These are phyloP conservation scores for Chrysanthemum lavandulifolium DNA, from an alignment of 129 eudicot species.

Conservation along the genomic window DNA sequence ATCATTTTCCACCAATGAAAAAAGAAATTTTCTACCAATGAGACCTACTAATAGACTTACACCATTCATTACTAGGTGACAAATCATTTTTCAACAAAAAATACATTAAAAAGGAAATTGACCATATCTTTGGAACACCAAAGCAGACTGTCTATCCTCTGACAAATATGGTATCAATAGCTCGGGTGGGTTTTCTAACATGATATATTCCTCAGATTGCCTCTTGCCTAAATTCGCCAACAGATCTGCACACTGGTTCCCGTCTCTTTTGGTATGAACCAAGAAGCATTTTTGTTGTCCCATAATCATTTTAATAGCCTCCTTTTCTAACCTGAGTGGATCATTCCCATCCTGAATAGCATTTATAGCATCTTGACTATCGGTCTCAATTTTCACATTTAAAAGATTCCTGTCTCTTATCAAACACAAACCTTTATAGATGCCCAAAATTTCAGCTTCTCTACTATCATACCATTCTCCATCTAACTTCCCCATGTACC, in stretches of 20 bases:
- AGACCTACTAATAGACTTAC: too few relatives aligned
- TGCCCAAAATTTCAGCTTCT: slow-evolving; percentile 5
- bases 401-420: neutral
- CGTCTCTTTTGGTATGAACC: slow-evolving; percentile 3
- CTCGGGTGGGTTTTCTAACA: neutral
- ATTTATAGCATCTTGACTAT: neutral
- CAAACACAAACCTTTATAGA: slow-evolving; percentile 11
- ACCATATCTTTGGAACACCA: too few relatives aligned
- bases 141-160: too few relatives aligned
- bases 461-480: neutral
- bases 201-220: neutral
- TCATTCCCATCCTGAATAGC: neutral
- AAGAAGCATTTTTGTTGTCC: neutral
- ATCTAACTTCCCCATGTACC: slow-evolving; percentile 24
- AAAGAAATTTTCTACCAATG: too few relatives aligned
- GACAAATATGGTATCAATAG: slow-evolving; percentile 9
- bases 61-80: too few relatives aligned
- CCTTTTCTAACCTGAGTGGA: neutral
- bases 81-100: too few relatives aligned
- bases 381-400: slow-evolving; percentile 10
- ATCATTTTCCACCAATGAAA: too few relatives aligned
- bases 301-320: neutral
- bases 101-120: too few relatives aligned
- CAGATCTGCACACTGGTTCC: slow-evolving; percentile 17
- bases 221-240: slow-evolving; percentile 17